phyloP scores from a whole-genome alignment of 768 basidiomycete species.

The Suillus lakei region DNA sequence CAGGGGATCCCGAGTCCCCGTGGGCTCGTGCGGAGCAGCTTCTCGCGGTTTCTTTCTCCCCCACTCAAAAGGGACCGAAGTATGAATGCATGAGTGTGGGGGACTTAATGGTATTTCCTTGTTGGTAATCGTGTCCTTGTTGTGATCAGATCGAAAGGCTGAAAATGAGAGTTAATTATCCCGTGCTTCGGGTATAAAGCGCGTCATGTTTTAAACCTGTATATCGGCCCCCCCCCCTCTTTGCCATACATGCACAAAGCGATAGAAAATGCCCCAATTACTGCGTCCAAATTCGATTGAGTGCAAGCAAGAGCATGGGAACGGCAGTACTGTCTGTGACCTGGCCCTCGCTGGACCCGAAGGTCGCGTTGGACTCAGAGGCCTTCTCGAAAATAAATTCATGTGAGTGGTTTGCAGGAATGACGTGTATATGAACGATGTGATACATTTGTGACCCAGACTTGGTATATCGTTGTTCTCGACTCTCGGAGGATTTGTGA shows the following conservation, averaged over 20 bases:
- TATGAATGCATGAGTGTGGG: neutral
- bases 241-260: neutral
- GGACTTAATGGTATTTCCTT: neutral
- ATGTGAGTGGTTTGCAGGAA: slow-evolving; percentile 23
- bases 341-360: slow-evolving; percentile 21
- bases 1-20: neutral
- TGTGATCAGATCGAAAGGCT: neutral
- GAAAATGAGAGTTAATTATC: neutral
- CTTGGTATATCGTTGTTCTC: slow-evolving; percentile 38
- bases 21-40: neutral
- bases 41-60: neutral
- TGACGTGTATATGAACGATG: neutral
- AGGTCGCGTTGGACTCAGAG: slow-evolving; percentile 29
- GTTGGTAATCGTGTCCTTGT: neutral
- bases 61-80: neutral
- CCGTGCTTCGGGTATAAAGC: neutral
- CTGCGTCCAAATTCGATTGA: neutral
- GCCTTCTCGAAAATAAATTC: slow-evolving; percentile 32
- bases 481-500: slow-evolving; percentile 36
- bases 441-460: slow-evolving; percentile 16
- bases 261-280: neutral
- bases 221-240: neutral
- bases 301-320: neutral
- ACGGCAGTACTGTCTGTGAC: neutral
- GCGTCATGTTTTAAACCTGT: neutral